phyloP scores from a whole-genome alignment of 2,329 filamentous ascomycete species.

The Botrytis aclada region DNA sequence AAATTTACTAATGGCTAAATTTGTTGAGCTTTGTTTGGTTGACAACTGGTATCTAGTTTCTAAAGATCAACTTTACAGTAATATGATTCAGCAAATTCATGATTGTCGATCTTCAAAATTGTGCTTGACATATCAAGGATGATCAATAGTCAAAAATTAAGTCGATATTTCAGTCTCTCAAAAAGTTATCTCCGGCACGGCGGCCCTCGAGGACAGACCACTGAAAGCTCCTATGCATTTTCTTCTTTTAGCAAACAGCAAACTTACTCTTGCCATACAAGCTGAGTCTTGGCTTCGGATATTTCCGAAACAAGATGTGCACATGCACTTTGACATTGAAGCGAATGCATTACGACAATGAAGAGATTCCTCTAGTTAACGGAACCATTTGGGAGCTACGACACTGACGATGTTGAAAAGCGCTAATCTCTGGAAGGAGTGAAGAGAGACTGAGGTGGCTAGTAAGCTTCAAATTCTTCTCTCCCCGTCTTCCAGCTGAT shows the following conservation, averaged over 20 bases:
- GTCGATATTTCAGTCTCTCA: background rate
- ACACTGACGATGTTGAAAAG: background rate
- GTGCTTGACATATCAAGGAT: background rate
- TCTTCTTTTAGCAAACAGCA: background rate
- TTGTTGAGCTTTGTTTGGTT: background rate
- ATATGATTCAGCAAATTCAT: background rate
- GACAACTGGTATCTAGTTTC: too few species aligned
- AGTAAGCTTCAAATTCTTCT: background rate
- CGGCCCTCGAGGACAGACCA: too few species aligned
- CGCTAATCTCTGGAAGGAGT: background rate
- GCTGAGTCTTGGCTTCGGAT: background rate
- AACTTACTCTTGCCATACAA: background rate
- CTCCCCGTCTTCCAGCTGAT: background rate
- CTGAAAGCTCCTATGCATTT: background rate
- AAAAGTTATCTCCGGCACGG: too few species aligned
- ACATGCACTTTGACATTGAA: background rate
- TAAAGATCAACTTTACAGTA: background rate
- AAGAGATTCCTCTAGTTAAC: background rate
- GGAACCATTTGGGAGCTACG: background rate
- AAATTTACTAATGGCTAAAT: background rate
- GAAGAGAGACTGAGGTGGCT: background rate
- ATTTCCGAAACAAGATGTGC: background rate
- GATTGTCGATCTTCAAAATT: background rate
- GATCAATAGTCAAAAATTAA: background rate
- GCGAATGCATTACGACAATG: background rate